A percentile compares a stretch with the other conserved stretches of the same genome.
phyloP scores from a whole-genome alignment of 306 rosid genomes.

The Dicorynia guianensis region DNA sequence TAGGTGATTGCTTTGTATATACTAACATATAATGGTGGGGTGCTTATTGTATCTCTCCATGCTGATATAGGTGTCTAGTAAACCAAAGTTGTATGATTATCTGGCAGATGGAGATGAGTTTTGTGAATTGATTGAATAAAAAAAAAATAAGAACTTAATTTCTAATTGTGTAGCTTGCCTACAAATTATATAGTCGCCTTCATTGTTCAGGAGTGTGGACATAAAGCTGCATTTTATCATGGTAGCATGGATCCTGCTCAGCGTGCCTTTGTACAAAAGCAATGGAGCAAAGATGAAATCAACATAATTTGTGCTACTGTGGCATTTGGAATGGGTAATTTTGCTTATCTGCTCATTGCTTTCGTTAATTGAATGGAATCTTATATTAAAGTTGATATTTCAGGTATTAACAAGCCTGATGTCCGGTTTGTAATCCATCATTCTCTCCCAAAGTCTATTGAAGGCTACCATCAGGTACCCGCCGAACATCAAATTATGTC shows the following conservation, averaged over 20 bases:
- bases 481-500: conserved; percentile 29
- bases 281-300: conserved; percentile 99
- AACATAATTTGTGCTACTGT: conserved; percentile 95
- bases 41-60: conserved; percentile 18
- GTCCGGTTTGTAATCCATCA: conserved; percentile 98
- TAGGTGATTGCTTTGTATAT: no score
- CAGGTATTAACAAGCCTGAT: conserved; percentile 99
- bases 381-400: conserved; percentile 45
- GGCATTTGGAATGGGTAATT: conserved; percentile 99
- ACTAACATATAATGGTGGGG: background rate
- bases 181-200: conserved; percentile 41
- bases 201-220: conserved; percentile 85
- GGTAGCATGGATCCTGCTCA: conserved; percentile 93
- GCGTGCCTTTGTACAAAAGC: conserved; percentile 87
- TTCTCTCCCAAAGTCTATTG: conserved; percentile 95
- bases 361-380: conserved; percentile 39
- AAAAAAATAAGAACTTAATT: background rate
- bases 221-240: conserved; percentile 94
- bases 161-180: conserved; percentile 23
- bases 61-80: conserved; percentile 7
- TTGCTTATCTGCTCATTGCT: conserved; percentile 45
- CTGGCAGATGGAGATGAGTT: conserved; percentile 21
- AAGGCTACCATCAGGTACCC: conserved; percentile 96
- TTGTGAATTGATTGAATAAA: conserved; percentile 16
- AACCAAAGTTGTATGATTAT: conserved; percentile 26